A percentile compares a stretch with the other conserved stretches of the same genome.
These are phyloP conservation scores for Neopestalotiopsis clavispora DNA, from an alignment of 2,329 filamentous ascomycete genomes.

Conservation along the genomic window DNA sequence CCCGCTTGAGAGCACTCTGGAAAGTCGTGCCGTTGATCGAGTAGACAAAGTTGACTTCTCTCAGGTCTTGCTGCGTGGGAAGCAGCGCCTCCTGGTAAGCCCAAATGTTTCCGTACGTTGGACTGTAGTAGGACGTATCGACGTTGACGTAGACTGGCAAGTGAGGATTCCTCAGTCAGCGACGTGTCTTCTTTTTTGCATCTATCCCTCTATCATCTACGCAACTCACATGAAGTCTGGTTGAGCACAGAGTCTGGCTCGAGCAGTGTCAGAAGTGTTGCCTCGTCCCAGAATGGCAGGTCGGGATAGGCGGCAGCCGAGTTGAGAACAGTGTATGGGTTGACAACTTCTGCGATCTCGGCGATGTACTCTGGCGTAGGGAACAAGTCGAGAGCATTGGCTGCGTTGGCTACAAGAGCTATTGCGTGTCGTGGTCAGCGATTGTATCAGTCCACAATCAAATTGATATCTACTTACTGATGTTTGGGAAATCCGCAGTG, in stretches of 20 bases:
- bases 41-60: slow-evolving; percentile 26
- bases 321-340: slow-evolving; percentile 25
- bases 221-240: slow-evolving; percentile 26
- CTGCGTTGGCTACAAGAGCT: slow-evolving; percentile 23
- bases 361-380: slow-evolving; percentile 20
- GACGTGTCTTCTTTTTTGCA: too few relatives aligned
- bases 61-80: slow-evolving; percentile 23
- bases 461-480: slow-evolving; percentile 27
- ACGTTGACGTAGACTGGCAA: slow-evolving; percentile 28
- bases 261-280: slow-evolving; percentile 25
- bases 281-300: slow-evolving; percentile 31
- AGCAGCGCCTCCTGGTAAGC: slow-evolving; percentile 25
- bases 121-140: slow-evolving; percentile 26
- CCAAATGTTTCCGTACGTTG: slow-evolving; percentile 28
- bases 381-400: slow-evolving; percentile 20
- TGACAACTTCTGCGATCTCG: slow-evolving; percentile 25
- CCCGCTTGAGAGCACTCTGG: slow-evolving; percentile 37
- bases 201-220: too few relatives aligned
- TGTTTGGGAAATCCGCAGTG: slow-evolving; percentile 50
- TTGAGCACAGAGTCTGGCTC: slow-evolving; percentile 25
- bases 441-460: not conserved
- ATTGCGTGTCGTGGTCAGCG: slow-evolving; percentile 2
- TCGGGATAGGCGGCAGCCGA: slow-evolving; percentile 19
- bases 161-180: not conserved
- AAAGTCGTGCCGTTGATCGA: slow-evolving; percentile 36